Conservation (phyloP, 1,139 yeast genomes). For the Saccharomyces hybrid region DNA sequence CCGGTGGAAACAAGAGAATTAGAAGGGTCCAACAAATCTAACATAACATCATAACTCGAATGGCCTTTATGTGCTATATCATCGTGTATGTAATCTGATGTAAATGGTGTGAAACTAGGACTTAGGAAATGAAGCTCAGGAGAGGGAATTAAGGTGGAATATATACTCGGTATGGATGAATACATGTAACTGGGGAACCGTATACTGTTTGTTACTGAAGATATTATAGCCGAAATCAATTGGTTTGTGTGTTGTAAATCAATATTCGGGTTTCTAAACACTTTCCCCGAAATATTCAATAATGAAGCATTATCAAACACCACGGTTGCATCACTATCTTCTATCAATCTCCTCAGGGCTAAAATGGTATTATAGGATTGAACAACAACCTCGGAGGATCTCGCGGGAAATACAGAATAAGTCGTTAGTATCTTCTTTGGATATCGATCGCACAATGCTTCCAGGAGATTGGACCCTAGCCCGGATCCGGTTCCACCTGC, state of each 20-base stretch:
- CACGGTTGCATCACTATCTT: constrained; percentile 75
- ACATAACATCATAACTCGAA: constrained; percentile 74
- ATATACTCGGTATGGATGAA: constrained; percentile 73
- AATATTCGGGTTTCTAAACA: constrained; percentile 37
- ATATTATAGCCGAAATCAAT: constrained; percentile 74
- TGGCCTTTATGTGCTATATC: constrained; percentile 61
- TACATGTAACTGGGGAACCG: constrained; percentile 91
- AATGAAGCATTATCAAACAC: constrained; percentile 89
- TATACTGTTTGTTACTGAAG: constrained; percentile 77
- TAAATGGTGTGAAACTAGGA: constrained; percentile 84
- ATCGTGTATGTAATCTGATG: constrained; percentile 50
- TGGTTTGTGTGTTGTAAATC: constrained; percentile 71
- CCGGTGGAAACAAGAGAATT: constrained; percentile 60
- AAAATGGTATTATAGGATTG: constrained; percentile 90
- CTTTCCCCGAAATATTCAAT: constrained; percentile 38
- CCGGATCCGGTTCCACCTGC: constrained; percentile 99
- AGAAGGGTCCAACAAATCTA: constrained; percentile 74
- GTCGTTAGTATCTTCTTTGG: constrained; percentile 80
- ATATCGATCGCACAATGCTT: constrained; percentile 70
- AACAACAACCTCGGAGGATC: constrained; percentile 86
- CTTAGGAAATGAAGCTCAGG: constrained; percentile 83
- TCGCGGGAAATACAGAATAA: constrained; percentile 75
- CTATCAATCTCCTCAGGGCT: constrained; percentile 72
- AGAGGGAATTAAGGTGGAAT: constrained; percentile 78
- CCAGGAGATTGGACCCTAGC: constrained; percentile 75